Conservation (phyloP, 2,329 filamentous ascomycete species). For the Penicillium digitatum region DNA sequence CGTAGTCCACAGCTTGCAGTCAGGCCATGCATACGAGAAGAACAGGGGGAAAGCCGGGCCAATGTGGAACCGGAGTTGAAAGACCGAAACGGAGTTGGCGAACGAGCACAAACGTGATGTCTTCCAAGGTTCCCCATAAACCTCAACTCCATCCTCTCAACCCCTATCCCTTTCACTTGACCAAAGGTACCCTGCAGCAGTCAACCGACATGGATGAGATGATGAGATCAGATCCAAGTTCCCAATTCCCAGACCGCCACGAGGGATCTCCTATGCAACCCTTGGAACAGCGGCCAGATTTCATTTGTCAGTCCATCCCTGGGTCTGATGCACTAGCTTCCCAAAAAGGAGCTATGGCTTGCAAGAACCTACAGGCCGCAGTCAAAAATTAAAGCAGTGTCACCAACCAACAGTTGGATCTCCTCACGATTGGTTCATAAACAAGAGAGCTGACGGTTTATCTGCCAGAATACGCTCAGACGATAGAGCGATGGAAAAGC, state of each 20-base stretch:
- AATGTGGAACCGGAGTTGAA: neutral
- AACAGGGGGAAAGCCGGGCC: neutral
- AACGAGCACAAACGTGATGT: too few species aligned
- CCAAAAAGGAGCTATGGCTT: neutral
- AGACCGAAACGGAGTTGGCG: neutral
- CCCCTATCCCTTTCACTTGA: neutral
- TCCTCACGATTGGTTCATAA: neutral
- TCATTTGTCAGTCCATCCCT: neutral
- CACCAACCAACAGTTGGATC: neutral
- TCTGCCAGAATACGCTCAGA: neutral
- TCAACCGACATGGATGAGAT: neutral
- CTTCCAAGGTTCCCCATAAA: neutral
- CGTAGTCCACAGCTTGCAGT: neutral
- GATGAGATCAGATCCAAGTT: neutral
- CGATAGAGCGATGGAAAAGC: neutral
- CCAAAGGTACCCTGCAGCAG: neutral
- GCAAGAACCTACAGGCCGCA: neutral
- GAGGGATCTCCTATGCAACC: neutral
- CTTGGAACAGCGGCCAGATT: neutral
- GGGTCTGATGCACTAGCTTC: neutral
- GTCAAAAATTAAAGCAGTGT: neutral
- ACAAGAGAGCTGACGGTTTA: neutral
- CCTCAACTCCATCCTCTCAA: neutral
- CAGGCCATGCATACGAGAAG: neutral
- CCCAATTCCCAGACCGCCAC: slow-evolving; percentile 1